Evolutionary conservation across 495 filamentous ascomycete genomes (phyloP).

Genomic region (Neurospora sp.): DNA sequence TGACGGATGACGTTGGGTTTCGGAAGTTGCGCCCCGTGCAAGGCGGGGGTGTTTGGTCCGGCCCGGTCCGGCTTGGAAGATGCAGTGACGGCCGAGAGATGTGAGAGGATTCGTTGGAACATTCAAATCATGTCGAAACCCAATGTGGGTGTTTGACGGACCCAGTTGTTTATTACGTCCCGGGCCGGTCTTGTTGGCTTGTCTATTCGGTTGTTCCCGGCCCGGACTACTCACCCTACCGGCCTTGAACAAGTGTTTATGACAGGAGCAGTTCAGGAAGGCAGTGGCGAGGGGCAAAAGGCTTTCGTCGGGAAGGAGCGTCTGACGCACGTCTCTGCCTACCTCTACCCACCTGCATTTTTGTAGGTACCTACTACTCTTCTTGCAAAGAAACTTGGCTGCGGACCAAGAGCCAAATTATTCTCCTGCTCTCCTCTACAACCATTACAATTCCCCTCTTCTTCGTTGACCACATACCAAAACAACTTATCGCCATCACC

Average conservation of each 20-base stretch:
- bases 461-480: too few species aligned
- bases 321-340: too few species aligned
- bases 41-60: neutral
- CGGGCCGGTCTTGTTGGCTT: neutral
- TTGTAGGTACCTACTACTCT: too few species aligned
- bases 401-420: too few species aligned
- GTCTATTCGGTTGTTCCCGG: neutral
- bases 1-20: neutral
- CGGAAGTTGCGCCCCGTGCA: neutral
- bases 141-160: neutral
- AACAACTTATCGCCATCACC: too few species aligned
- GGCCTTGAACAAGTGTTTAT: neutral
- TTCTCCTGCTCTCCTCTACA: too few species aligned
- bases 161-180: neutral
- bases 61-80: neutral
- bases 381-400: too few species aligned
- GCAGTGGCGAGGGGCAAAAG: too few species aligned
- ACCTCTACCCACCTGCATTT: too few species aligned
- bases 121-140: neutral
- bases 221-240: neutral
- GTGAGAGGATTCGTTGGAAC: neutral
- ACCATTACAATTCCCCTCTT: too few species aligned
- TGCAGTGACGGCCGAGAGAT: neutral
- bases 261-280: too few species aligned
- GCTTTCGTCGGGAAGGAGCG: too few species aligned